Evolutionary conservation across 352 stramenopile genomes (phyloP), one percentile per base, ranked within the genome.

Genomic region (Globisporangium splendens): DNA sequence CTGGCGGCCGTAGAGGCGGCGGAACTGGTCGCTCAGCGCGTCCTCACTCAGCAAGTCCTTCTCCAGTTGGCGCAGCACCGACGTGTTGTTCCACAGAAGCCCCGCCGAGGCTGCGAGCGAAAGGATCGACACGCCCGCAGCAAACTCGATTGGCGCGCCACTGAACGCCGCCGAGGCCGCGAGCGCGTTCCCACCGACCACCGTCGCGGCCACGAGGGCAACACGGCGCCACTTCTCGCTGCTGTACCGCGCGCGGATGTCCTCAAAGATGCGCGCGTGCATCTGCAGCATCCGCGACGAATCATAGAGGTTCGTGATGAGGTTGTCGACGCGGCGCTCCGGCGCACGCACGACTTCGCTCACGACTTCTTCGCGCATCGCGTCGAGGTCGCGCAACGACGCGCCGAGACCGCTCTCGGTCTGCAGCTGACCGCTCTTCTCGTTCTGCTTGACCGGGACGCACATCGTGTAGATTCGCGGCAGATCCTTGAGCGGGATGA

Each of bases 401-500:
- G 73, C 66, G 43, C 84, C 78, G 2, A 87, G 56, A 8, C 77
- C 72, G 54, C 75, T 83, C 75, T 85, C 73, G 4, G 77, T 73
- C 50, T 75, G 75, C 21, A 69, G 20, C 46, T 78, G 61, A 20
- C 70, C 74, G 28, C 28, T 35, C 13, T 78, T 61, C 44, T 71
- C 72, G 33, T 70, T 75, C 44, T 88, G 69, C 47, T 84, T 76
- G n/a, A 91, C 87, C 0, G 97, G 97, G 33, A 99, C 83, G 70
- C 97, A 99, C 97, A 99, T 99, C 44, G 98, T 99, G 75, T 99
- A 99, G 69, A 99, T 99, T 38, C 96, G 88, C 24, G 98, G 98
- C 52, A 99, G 74, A 75, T 99, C 98, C 78, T 99, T 99, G 22
- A 98, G 86, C 48, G 95, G 97, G 68, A 99, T 99, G 22, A 99